phyloP scores from a whole-genome alignment of 23 red algal species.

The Chondrus crispus region DNA sequence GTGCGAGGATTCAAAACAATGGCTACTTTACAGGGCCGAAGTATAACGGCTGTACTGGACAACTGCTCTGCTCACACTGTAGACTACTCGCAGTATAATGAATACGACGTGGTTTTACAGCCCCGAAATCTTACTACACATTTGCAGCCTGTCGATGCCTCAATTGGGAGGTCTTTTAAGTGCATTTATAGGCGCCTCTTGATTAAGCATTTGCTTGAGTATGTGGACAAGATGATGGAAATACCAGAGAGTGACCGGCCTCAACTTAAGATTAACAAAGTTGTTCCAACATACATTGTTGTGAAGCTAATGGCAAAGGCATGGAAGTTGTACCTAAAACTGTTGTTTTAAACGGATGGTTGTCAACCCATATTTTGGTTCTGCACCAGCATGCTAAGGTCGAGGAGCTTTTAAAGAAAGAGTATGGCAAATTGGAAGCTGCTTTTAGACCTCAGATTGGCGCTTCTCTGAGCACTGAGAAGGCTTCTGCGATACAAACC shows the following conservation, averaged over 20 bases:
- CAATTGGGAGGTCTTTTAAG: slow-evolving; percentile 8
- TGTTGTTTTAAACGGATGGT: background rate
- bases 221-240: background rate
- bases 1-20: background rate
- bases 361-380: background rate
- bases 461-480: background rate
- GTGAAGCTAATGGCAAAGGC: background rate
- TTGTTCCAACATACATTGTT: background rate
- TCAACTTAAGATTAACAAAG: background rate
- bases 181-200: background rate
- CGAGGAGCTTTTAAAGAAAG: background rate
- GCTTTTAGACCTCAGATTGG: background rate
- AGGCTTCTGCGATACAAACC: no score
- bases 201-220: background rate
- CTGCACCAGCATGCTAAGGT: background rate
- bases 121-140: background rate
- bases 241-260: background rate
- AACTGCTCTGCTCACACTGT: background rate
- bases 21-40: background rate
- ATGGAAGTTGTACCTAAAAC: background rate
- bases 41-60: background rate
- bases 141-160: background rate
- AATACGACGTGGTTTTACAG: background rate
- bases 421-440: background rate
- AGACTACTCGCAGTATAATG: background rate